Percentiles rank a stretch among this genome's conserved stretches.
Evolutionary conservation across 2,329 filamentous ascomycete genomes (phyloP).

Genomic region (Periconia macrospinosa): DNA sequence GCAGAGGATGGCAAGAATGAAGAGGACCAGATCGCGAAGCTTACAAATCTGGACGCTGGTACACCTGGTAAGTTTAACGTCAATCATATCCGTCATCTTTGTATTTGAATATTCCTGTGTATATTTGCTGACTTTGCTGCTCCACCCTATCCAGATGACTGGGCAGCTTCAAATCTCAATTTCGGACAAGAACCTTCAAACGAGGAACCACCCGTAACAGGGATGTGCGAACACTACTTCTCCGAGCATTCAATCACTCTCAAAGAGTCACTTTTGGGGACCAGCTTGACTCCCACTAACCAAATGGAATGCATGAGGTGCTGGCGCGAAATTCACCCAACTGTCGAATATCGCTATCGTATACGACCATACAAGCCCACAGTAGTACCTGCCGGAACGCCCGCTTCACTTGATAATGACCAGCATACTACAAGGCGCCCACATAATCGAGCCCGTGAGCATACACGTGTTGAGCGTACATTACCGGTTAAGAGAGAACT

Average conservation of each 20-base stretch:
- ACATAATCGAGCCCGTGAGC: slow-evolving; percentile 8
- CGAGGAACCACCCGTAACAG: slow-evolving; percentile 19
- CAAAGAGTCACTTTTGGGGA: slow-evolving; percentile 9
- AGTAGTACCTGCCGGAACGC: not conserved
- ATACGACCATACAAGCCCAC: not conserved
- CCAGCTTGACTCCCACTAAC: not conserved
- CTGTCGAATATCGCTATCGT: no score
- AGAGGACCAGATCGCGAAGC: slow-evolving; percentile 2
- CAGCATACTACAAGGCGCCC: not conserved
- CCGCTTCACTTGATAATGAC: not conserved
- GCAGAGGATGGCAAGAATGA: slow-evolving; percentile 28
- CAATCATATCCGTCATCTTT: no score
- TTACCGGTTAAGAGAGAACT: not conserved
- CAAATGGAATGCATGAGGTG: slow-evolving; percentile 35
- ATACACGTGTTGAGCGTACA: slow-evolving; percentile 4
- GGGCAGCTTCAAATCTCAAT: slow-evolving; percentile 30
- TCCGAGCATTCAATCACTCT: slow-evolving; percentile 16
- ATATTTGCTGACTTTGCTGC: no score
- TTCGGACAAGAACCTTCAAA: slow-evolving; percentile 44
- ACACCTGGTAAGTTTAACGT: slow-evolving; percentile 1
- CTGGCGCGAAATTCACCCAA: slow-evolving; percentile 28
- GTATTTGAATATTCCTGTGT: no score
- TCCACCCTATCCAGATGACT: slow-evolving; percentile 17
- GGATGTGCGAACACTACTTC: slow-evolving; percentile 32
- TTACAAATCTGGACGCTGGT: slow-evolving; percentile 39